A percentile compares a stretch with the other conserved stretches of the same genome.
Evolutionary conservation across 176 grass and related monocot genomes (phyloP).

Genomic region (Pharus latifolius): DNA sequence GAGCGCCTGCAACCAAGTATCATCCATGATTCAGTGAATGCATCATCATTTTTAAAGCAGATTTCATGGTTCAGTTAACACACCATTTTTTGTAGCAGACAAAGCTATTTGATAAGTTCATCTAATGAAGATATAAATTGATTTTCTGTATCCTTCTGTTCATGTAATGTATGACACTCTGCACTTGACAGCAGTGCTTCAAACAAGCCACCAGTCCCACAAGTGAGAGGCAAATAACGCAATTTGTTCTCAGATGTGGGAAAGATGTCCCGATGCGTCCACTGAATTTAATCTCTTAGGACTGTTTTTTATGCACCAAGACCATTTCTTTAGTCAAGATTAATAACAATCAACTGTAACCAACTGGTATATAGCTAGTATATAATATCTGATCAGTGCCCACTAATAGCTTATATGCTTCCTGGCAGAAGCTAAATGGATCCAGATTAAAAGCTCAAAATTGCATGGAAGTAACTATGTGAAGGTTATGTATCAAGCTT

Average conservation of each 20-base stretch:
- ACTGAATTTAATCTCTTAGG: neutral
- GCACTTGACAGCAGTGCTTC: neutral
- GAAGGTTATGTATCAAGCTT: neutral
- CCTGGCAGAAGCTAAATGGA: neutral
- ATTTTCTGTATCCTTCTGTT: neutral
- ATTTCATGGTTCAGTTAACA: neutral
- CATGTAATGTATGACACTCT: neutral
- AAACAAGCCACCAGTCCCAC: too few relatives aligned
- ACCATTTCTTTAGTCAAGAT: neutral
- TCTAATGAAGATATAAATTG: neutral
- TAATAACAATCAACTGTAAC: neutral
- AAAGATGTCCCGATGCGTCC: too few relatives aligned
- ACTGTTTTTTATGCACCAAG: neutral
- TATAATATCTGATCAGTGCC: neutral
- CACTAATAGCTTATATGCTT: neutral
- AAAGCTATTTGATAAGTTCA: neutral
- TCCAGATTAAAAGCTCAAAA: neutral
- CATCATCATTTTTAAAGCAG: neutral
- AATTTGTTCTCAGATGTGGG: neutral
- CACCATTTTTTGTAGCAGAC: neutral
- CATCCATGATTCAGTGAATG: conserved; percentile 1
- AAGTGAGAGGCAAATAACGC: neutral
- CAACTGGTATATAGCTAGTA: too few relatives aligned
- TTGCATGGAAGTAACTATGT: neutral
- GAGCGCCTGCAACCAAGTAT: conserved; percentile 49